Base-by-base conservation (phyloP, 805 yeast species). In the Spencermartinsiella europaea region DNA sequence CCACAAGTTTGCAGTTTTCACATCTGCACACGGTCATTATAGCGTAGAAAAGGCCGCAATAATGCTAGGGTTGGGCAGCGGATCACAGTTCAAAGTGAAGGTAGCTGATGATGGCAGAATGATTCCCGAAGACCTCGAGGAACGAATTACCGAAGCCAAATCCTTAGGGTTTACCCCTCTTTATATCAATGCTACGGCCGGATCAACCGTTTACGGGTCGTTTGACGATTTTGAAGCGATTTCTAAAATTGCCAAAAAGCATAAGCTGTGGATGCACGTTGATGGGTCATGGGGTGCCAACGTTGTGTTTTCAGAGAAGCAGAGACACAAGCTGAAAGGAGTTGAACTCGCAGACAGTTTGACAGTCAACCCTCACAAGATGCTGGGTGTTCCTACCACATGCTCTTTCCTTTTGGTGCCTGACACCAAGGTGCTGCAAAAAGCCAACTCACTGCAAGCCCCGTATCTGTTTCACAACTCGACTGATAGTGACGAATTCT, bases 271-370 rank as follows among this genome's bases (percentile, higher is more conserved):
- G 91, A 75, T 84, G 60, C 95, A 86, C 62, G 76, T 86, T 35
- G 95, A 86, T 65, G 95, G 93, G 1, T 84, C 93, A 4, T 85
- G 95, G 95, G 95, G 95, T 28, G 95, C 91, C 5, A 87, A 87
- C 56, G 81, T 83, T 7, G 72, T 85, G 0, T 87, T 86, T 67
- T 80, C 87, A 36, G 55, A 62, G 0, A 67, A 53, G 8, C 76
- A 79, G 45, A 63, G 59, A 36, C 40, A 63, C 46, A 73, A 74
- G 53, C 63, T 86, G 50, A 59, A 64, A 15, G 95, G 95, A 1
- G 62, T 76, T 27, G 75, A 83, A 36, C 59, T 72, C 17, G 95
- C 93, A 1, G 77, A 86, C 63, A 82, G 90, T 8, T 72, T 86
- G 46, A 86, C 95, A 1, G 75, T 80, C 19, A 87, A 86, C 59